Evolutionary conservation across 805 yeast species (phyloP).

Genomic region (Lipomyces sp.): DNA sequence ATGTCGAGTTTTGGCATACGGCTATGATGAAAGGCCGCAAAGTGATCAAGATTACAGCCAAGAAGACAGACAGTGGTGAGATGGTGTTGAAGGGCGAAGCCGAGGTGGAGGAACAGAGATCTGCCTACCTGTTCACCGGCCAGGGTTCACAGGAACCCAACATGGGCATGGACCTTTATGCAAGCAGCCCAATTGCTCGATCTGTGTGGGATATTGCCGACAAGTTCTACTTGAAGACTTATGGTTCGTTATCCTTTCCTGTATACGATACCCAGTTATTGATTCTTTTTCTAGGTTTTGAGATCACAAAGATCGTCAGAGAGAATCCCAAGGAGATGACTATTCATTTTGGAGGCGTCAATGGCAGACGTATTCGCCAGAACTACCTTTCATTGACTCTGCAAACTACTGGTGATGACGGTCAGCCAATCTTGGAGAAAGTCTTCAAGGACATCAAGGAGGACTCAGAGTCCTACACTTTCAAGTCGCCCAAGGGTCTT

Average conservation of each 20-base stretch:
- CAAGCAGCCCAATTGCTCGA: constrained; percentile 86
- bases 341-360: constrained; percentile 92
- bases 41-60: constrained; percentile 88
- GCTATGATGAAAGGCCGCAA: constrained; percentile 99
- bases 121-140: constrained; percentile 97
- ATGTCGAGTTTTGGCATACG: constrained; percentile 87
- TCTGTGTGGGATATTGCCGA: constrained; percentile 99
- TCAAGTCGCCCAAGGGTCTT: constrained; percentile 91
- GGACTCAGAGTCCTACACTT: constrained; percentile 80
- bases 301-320: constrained; percentile 91
- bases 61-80: constrained; percentile 76
- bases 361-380: constrained; percentile 79
- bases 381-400: constrained; percentile 97
- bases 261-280: not conserved
- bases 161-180: constrained; percentile 99
- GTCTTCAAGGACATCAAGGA: constrained; percentile 91
- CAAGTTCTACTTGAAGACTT: constrained; percentile 84
- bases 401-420: constrained; percentile 87
- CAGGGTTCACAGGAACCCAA: constrained; percentile 99
- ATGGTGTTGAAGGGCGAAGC: constrained; percentile 92
- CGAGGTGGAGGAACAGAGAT: constrained; percentile 96
- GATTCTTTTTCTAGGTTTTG: constrained; percentile 67
- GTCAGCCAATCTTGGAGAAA: constrained; percentile 84
- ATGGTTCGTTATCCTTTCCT: constrained; percentile 44
- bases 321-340: constrained; percentile 95